phyloP scores from a whole-genome alignment of 495 filamentous ascomycete species.

The Penicillium coprophilum region DNA sequence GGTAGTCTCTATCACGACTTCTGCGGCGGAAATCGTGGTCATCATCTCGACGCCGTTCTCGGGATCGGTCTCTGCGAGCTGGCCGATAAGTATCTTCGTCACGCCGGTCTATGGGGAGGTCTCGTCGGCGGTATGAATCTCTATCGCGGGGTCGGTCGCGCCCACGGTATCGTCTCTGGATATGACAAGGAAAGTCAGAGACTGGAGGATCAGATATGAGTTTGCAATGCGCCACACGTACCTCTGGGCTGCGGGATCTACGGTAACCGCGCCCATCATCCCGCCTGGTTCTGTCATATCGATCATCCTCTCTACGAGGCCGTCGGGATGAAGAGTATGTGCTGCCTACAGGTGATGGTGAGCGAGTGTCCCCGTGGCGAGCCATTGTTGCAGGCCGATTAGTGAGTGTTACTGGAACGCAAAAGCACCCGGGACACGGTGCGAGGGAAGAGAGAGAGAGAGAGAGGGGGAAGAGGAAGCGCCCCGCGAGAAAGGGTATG shows the following conservation, averaged over 20 bases:
- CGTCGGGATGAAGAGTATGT: slow-evolving; percentile 73
- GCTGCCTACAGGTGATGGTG: slow-evolving; percentile 94
- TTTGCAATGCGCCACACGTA: slow-evolving; percentile 39
- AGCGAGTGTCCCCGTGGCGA: slow-evolving; percentile 89
- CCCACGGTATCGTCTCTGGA: slow-evolving; percentile 61
- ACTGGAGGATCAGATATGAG: neutral
- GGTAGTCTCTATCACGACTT: slow-evolving; percentile 72
- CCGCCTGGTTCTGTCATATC: slow-evolving; percentile 62
- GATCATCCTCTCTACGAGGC: slow-evolving; percentile 72
- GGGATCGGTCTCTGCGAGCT: slow-evolving; percentile 60
- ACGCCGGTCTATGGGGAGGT: slow-evolving; percentile 69
- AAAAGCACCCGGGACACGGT: slow-evolving; percentile 33
- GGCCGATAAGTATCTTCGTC: slow-evolving; percentile 68
- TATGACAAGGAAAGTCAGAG: slow-evolving; percentile 29
- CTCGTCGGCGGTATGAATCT: slow-evolving; percentile 66
- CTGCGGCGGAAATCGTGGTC: slow-evolving; percentile 62
- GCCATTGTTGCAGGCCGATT: slow-evolving; percentile 73
- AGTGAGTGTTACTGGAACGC: slow-evolving; percentile 62
- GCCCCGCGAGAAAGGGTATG: neutral
- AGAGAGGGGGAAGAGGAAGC: neutral
- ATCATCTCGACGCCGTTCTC: slow-evolving; percentile 60
- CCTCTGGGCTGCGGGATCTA: slow-evolving; percentile 73
- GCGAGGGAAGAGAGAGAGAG: slow-evolving; percentile 9
- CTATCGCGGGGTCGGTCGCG: slow-evolving; percentile 56
- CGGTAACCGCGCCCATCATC: slow-evolving; percentile 62